Evolutionary conservation across 2,329 filamentous ascomycete genomes (phyloP).

Genomic region (Diaporthe caulivora): DNA sequence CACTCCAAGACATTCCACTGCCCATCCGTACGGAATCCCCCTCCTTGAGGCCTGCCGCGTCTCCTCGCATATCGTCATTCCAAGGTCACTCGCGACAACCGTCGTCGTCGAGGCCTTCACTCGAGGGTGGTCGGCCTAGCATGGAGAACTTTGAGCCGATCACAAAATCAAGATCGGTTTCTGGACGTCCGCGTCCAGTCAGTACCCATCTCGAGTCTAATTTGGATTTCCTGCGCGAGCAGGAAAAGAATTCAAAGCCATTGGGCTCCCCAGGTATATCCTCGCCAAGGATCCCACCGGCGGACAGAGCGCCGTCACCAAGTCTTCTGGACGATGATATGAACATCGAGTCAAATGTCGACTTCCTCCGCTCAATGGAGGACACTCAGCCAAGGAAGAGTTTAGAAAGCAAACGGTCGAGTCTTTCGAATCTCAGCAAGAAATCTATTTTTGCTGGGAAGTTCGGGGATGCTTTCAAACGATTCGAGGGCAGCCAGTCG

Average conservation of each 20-base stretch:
- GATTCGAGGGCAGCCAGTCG: conserved; percentile 76
- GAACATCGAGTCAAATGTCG: conserved; percentile 82
- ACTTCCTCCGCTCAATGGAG: conserved; percentile 85
- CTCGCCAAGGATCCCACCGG: conserved; percentile 48
- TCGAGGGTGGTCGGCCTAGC: conserved; percentile 78
- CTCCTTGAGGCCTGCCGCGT: conserved; percentile 44
- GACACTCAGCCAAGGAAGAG: conserved; percentile 69
- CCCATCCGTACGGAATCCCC: conserved; percentile 37
- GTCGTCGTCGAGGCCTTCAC: conserved; percentile 72
- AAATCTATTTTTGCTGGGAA: conserved; percentile 88
- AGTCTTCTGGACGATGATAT: conserved; percentile 63
- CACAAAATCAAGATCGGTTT: conserved; percentile 60
- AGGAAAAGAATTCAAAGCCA: conserved; percentile 69
- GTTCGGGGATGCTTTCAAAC: conserved; percentile 93
- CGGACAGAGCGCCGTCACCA: conserved; percentile 56
- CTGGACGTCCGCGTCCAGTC: conserved; percentile 74
- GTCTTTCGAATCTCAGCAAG: conserved; percentile 76
- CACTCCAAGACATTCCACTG: conserved; percentile 37
- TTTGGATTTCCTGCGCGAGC: conserved; percentile 84
- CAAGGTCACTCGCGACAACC: conserved; percentile 56
- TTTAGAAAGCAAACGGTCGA: conserved; percentile 78
- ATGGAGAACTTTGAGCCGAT: conserved; percentile 71
- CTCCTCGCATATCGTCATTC: conserved; percentile 49
- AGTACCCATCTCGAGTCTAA: conserved; percentile 89
- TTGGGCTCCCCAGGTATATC: conserved; percentile 51